Conservation (phyloP, 108 stramenopile species). For the Mayamaea pseudoterrestris region DNA sequence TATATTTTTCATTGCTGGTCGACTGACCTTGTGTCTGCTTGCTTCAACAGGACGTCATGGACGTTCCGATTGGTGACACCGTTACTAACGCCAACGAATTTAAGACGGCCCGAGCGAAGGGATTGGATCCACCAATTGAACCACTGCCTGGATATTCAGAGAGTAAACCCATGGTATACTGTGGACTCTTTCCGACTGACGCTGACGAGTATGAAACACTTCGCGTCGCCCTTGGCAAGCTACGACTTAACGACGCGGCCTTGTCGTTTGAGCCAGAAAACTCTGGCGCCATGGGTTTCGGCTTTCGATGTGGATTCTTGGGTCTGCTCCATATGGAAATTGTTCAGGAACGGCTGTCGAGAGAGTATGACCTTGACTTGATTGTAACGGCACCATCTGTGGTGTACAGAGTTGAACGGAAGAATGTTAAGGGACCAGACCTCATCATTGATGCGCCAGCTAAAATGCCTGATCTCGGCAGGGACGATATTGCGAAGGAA, state of each 20-base stretch:
- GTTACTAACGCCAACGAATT: conserved; percentile 62
- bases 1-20: too few relatives aligned
- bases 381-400: conserved; percentile 97
- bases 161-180: conserved; percentile 92
- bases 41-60: conserved; percentile 83
- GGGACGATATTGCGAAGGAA: conserved; percentile 71
- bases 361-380: conserved; percentile 92
- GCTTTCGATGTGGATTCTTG: conserved; percentile 94
- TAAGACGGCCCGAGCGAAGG: conserved; percentile 35
- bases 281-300: conserved; percentile 83
- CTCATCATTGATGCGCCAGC: conserved; percentile 77
- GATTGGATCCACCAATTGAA: conserved; percentile 30
- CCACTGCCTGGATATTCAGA: conserved; percentile 74
- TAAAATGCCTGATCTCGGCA: conserved; percentile 86
- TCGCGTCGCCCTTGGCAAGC: conserved; percentile 81
- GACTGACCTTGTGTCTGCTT: too few relatives aligned
- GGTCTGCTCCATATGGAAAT: conserved; percentile 99
- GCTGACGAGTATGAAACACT: conserved; percentile 87
- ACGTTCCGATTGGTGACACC: conserved; percentile 96
- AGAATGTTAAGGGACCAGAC: conserved; percentile 30
- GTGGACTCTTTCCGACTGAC: conserved; percentile 92
- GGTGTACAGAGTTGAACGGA: conserved; percentile 81
- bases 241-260: conserved; percentile 90
- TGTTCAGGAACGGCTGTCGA: conserved; percentile 86
- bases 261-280: conserved; percentile 79